Evolutionary conservation across 2,329 filamentous ascomycete genomes (phyloP).

Genomic region (Aspergillus latus): DNA sequence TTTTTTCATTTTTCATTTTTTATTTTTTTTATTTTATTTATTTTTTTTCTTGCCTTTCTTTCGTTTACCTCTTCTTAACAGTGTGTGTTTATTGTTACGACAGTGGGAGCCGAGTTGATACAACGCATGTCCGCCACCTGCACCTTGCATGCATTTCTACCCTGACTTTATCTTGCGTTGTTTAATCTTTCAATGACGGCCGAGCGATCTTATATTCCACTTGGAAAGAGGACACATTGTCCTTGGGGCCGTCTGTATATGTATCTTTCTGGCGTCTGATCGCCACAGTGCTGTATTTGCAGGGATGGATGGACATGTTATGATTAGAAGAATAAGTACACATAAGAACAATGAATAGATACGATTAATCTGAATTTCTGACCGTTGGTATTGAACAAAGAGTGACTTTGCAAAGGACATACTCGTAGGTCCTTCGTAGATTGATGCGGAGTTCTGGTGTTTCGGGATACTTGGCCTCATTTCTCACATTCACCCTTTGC

Average conservation of each 20-base stretch:
- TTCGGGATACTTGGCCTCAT: constrained; percentile 26
- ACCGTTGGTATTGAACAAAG: not conserved
- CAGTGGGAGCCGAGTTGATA: constrained; percentile 16
- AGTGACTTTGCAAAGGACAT: not conserved
- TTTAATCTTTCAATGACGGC: constrained; percentile 5
- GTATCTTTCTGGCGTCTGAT: constrained; percentile 1
- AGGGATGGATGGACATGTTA: constrained; percentile 16
- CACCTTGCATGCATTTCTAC: constrained; percentile 7
- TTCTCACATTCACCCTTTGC: not conserved
- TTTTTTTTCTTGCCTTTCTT: constrained; percentile 2
- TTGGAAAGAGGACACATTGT: not conserved
- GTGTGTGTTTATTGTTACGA: constrained; percentile 26
- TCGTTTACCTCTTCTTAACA: constrained; percentile 22
- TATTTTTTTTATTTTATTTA: too few species aligned
- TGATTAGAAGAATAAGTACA: constrained; percentile 19
- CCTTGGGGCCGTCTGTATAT: constrained; percentile 19
- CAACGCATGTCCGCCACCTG: constrained; percentile 14
- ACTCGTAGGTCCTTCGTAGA: not conserved
- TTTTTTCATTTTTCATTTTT: not conserved
- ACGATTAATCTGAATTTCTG: constrained; percentile 1
- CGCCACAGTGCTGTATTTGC: constrained; percentile 5
- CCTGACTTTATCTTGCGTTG: constrained; percentile 14
- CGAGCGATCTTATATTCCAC: not conserved
- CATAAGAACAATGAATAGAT: constrained; percentile 5
- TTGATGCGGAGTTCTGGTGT: constrained; percentile 8